A percentile compares a stretch with the other conserved stretches of the same genome.
phyloP scores from a whole-genome alignment of 305 asterid genomes.

The Fraxinus albicans region DNA sequence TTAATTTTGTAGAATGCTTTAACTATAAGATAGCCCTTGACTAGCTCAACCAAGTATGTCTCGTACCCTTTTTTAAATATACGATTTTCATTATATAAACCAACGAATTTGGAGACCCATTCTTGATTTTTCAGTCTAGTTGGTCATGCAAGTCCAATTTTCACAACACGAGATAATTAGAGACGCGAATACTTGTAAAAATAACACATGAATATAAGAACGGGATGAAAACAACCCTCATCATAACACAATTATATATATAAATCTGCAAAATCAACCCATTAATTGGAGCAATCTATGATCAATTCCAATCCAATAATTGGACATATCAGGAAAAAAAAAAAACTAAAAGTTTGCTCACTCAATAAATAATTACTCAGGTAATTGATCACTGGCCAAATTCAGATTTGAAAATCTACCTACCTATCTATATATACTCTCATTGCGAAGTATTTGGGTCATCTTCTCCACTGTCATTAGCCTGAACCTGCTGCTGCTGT shows the following conservation, averaged over 20 bases:
- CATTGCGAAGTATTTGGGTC: slow-evolving; percentile 55
- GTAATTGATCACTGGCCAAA: not conserved
- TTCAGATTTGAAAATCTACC: not conserved
- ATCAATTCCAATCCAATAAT: not conserved
- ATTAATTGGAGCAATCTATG: not conserved
- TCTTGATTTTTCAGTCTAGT: not conserved
- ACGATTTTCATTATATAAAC: not conserved
- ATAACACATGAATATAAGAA: not conserved
- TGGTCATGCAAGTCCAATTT: not conserved
- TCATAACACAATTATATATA: not conserved
- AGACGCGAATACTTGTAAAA: not conserved
- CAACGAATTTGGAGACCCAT: not conserved
- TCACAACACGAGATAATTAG: not conserved
- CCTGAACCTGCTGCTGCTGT: slow-evolving; percentile 41
- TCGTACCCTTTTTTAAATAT: not conserved
- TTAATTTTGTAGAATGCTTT: not conserved
- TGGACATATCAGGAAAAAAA: not conserved
- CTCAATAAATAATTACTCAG: not conserved
- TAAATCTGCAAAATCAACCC: not conserved
- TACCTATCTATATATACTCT: not conserved
- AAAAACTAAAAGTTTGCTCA: not conserved
- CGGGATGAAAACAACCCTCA: not conserved
- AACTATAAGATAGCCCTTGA: not conserved
- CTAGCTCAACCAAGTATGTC: not conserved
- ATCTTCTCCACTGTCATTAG: slow-evolving; percentile 58